Evolutionary conservation across 257 asterid genomes (phyloP).

Genomic region (Przewalskia tangutica): DNA sequence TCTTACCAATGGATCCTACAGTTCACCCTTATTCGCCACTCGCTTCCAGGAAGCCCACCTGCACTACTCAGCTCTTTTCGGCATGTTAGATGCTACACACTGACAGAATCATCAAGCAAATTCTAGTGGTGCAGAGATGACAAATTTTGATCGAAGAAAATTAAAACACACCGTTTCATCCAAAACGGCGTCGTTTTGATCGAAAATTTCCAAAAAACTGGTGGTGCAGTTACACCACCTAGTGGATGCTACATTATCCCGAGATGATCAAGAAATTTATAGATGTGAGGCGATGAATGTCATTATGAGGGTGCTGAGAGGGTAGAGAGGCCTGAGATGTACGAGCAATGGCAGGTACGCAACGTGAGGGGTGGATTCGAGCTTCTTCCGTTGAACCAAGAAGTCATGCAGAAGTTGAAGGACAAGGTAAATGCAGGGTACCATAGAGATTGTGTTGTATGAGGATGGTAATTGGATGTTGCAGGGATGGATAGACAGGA

Average conservation of each 20-base stretch:
- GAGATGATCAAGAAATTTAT: neutral
- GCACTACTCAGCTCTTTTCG: neutral
- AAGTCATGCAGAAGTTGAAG: neutral
- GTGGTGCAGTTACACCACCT: no score
- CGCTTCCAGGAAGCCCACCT: neutral
- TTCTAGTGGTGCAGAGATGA: no score
- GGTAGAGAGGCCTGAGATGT: neutral
- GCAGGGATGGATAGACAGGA: neutral
- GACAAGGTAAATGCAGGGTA: neutral
- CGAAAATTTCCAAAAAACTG: no score
- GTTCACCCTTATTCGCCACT: neutral
- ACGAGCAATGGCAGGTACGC: neutral
- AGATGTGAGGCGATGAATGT: neutral
- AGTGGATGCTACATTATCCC: neutral
- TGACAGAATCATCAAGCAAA: no score
- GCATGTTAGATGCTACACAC: neutral
- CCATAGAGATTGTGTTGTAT: neutral
- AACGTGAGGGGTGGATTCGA: neutral
- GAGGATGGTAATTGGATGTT: neutral
- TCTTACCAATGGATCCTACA: neutral
- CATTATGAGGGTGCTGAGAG: neutral
- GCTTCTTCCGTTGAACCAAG: neutral
- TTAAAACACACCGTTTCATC: no score
- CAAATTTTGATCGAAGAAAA: no score
- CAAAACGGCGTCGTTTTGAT: no score